These are phyloP conservation scores for Scalesia atractyloides DNA, from an alignment of 129 eudicot genomes.

Conservation along the genomic window DNA sequence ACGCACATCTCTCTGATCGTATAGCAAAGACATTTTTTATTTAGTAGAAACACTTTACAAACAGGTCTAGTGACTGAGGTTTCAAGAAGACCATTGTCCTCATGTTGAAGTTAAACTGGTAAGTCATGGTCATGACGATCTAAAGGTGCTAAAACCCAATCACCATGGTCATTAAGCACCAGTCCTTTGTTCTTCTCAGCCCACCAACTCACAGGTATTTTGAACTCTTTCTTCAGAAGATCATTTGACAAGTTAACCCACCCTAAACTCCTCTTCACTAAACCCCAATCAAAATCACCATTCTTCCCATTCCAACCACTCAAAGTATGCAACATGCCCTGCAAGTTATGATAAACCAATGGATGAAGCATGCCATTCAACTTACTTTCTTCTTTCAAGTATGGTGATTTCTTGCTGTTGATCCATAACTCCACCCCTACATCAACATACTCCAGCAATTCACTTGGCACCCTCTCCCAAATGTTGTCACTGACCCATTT, in stretches of 20 bases:
- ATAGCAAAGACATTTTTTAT: too few species aligned
- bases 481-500: constrained; percentile 4
- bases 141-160: constrained; percentile 29
- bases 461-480: constrained; percentile 10
- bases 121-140: constrained; percentile 33
- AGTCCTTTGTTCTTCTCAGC: constrained; percentile 28
- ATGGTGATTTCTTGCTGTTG: constrained; percentile 27
- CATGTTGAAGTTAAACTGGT: too few species aligned
- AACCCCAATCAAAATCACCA: constrained; percentile 28
- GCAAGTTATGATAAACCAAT: constrained; percentile 11
- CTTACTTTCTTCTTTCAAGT: constrained; percentile 14
- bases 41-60: too few species aligned
- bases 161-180: constrained; percentile 29
- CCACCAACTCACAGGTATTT: constrained; percentile 33
- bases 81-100: too few species aligned
- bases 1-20: too few species aligned
- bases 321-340: constrained; percentile 34
- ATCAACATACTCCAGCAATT: constrained; percentile 17
- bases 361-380: not conserved
- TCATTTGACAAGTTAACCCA: constrained; percentile 28
- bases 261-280: constrained; percentile 26
- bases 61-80: too few species aligned
- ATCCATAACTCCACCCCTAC: constrained; percentile 32
- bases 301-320: constrained; percentile 32
- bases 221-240: constrained; percentile 16